Evolutionary conservation across 192 early-diverging fungal genomes (phyloP).

Genomic region (Powellomyces hirtus): DNA sequence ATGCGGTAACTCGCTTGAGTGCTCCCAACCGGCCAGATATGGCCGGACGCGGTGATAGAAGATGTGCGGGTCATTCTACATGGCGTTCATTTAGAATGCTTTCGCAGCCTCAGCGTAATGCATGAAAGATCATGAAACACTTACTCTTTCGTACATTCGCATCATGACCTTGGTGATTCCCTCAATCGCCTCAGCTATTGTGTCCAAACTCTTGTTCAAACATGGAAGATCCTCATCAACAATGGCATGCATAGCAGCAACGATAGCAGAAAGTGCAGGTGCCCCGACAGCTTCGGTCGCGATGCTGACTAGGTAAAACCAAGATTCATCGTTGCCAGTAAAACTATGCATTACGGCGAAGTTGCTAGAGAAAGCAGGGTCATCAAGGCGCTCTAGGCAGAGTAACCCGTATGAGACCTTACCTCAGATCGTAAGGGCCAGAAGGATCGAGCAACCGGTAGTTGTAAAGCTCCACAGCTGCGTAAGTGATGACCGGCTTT

Average conservation of each 20-base stretch:
- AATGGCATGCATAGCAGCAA: conserved; percentile 62
- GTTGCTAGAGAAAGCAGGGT: conserved; percentile 59
- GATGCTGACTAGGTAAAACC: conserved; percentile 94
- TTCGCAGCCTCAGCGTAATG: too few relatives aligned
- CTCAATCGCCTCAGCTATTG: conserved; percentile 46
- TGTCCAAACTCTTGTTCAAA: conserved; percentile 48
- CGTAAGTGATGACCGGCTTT: conserved; percentile 86
- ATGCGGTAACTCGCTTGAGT: conserved; percentile 78
- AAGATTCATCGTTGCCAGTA: conserved; percentile 87
- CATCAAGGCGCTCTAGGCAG: too few relatives aligned
- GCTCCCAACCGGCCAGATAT: conserved; percentile 89
- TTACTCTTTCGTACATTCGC: conserved; percentile 81
- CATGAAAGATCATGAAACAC: not conserved
- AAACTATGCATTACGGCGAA: conserved; percentile 79
- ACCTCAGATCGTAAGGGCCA: conserved; percentile 72
- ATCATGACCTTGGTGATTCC: conserved; percentile 33
- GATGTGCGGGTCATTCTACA: conserved; percentile 83
- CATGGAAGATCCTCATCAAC: conserved; percentile 49
- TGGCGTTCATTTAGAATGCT: not conserved
- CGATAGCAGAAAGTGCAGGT: conserved; percentile 64
- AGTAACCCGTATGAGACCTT: conserved; percentile 24
- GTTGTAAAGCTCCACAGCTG: conserved; percentile 88
- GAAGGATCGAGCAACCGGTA: conserved; percentile 81
- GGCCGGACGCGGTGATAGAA: conserved; percentile 93
- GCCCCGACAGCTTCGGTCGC: conserved; percentile 84